These are phyloP conservation scores for Peronosclerospora sorghi DNA, from an alignment of 352 stramenopile genomes.

Conservation along the genomic window DNA sequence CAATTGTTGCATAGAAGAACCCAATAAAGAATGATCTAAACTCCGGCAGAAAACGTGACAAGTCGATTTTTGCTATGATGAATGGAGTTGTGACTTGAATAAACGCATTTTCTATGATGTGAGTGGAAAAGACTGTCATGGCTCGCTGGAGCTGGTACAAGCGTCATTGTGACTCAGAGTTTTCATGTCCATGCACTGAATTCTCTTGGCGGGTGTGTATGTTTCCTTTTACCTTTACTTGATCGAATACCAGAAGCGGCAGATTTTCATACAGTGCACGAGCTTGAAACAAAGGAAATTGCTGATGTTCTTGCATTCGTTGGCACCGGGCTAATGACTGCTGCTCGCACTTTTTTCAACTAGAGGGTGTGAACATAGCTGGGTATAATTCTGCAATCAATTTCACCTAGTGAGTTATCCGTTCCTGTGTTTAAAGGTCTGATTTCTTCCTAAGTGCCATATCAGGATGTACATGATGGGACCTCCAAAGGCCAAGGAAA, in stretches of 20 bases:
- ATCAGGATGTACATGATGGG: too few relatives aligned
- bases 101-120: conserved; percentile 58
- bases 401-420: conserved; percentile 52
- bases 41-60: conserved; percentile 1
- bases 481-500: too few relatives aligned
- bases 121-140: conserved; percentile 66
- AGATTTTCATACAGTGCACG: conserved; percentile 59
- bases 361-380: conserved; percentile 61
- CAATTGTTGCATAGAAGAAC: too few relatives aligned
- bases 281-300: conserved; percentile 63
- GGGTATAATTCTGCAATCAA: conserved; percentile 61
- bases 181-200: conserved; percentile 59
- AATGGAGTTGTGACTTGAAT: conserved; percentile 46
- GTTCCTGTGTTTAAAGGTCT: too few relatives aligned
- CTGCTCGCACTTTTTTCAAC: conserved; percentile 58
- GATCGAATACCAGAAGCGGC: conserved; percentile 71
- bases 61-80: conserved; percentile 73
- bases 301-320: conserved; percentile 55
- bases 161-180: conserved; percentile 44
- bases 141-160: conserved; percentile 56
- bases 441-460: too few relatives aligned
- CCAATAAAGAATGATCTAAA: too few relatives aligned
- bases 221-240: conserved; percentile 59
- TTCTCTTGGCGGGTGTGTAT: conserved; percentile 52
- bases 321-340: conserved; percentile 45